Evolutionary conservation across 495 filamentous ascomycete genomes (phyloP), one percentile per base, ranked within the genome.

Genomic region (Aspergillus incahuasiensis): DNA sequence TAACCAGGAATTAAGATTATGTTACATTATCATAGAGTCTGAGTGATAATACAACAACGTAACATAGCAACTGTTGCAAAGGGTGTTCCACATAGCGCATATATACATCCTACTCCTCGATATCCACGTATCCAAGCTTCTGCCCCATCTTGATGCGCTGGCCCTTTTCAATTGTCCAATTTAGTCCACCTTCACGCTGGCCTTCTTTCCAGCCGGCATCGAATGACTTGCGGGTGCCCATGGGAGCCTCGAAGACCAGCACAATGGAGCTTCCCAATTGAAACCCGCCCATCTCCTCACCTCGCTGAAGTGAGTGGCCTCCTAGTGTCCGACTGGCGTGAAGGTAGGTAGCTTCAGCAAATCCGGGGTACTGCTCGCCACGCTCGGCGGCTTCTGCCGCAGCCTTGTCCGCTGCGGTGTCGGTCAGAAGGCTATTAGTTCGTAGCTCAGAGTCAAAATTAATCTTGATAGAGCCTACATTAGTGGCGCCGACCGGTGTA

Each of bases 201-300:
- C 78, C 78, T 18, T 74, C 78, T 43, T 72, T 73, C 79, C 77
- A 82, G 35, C 81, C 87, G 63, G 80, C 82, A 69, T 88, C 86
- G 47, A 85, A 81, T 48, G 83, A 88, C 51, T 79, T 77, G 32
- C 80, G 68, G 38, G 70, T 70, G 6, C 83, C 82, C 57, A 84
- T 84, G 0, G 94, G 94, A 35, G 92, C 94, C 70, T 99, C 94
- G 74, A 99, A 99, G 5, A 97, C 92, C 30, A 99, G 75, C 34
- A 99, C 94, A 55, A 99, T 87, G 0, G 92, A 92, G 67, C 92
- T 97, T 20, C 94, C 94, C 19, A 99, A 78, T 75, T 94, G 91
- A 72, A 99, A 99, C 0, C 94, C 94, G 21, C 94, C 94, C 90
- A 99, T 97, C 71, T 99, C 95, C 58, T 95, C 92, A 21, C 94